Percentiles rank a stretch among this genome's conserved stretches.
These are phyloP conservation scores for Plenodomus tracheiphilus DNA, from an alignment of 2,329 filamentous ascomycete species.

Conservation along the genomic window DNA sequence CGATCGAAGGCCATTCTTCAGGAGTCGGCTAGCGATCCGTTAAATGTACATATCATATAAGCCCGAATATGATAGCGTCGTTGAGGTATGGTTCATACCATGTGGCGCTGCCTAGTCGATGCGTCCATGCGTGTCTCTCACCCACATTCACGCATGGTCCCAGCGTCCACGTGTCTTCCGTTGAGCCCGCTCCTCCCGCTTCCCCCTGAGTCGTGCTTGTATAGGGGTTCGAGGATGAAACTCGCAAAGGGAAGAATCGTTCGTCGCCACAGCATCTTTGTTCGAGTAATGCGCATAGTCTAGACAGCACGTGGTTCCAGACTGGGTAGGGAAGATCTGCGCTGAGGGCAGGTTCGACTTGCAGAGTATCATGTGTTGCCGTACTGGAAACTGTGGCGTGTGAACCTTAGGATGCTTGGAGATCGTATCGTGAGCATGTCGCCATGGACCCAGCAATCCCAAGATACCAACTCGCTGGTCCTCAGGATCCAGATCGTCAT, in stretches of 20 bases:
- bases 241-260: neutral
- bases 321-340: neutral
- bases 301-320: too few species aligned
- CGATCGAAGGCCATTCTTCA: neutral
- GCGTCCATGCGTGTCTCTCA: constrained; percentile 3
- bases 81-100: neutral
- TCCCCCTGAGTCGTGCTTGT: constrained; percentile 8
- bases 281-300: neutral
- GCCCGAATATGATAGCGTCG: neutral
- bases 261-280: neutral
- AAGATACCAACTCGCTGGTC: neutral
- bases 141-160: constrained; percentile 16
- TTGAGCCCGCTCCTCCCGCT: constrained; percentile 10
- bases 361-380: too few species aligned
- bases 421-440: neutral
- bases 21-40: neutral
- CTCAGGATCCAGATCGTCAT: neutral
- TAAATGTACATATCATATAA: neutral
- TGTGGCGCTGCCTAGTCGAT: neutral
- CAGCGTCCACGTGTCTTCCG: constrained; percentile 21
- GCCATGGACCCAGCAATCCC: neutral
- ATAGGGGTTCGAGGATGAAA: neutral
- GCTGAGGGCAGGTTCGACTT: neutral
- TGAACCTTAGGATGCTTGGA: neutral
- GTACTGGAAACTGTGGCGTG: too few species aligned